phyloP scores from a whole-genome alignment of 345 rosid species.

The Salix dunnii region DNA sequence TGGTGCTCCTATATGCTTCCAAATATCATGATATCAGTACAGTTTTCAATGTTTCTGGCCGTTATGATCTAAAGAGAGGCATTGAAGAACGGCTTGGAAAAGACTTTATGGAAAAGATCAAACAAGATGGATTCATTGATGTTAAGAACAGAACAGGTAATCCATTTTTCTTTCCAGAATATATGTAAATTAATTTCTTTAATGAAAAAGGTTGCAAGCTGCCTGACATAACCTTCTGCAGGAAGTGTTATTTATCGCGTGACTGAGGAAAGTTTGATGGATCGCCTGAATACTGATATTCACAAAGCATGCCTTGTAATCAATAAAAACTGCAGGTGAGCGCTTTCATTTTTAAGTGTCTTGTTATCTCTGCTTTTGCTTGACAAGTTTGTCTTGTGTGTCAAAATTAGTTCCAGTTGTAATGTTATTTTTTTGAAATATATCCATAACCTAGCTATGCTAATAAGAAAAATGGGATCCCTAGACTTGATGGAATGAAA shows the following conservation, averaged over 20 bases:
- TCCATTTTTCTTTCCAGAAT: background rate
- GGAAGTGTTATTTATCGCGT: conserved; percentile 18
- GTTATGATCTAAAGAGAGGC: conserved; percentile 26
- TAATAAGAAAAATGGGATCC: too few relatives aligned
- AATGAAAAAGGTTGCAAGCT: background rate
- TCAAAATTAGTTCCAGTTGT: too few relatives aligned
- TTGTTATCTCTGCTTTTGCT: background rate
- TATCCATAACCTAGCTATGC: too few relatives aligned
- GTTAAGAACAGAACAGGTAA: conserved; percentile 24
- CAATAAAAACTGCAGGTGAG: conserved; percentile 28
- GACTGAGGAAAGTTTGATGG: conserved; percentile 21
- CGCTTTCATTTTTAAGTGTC: background rate
- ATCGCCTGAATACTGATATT: conserved; percentile 29
- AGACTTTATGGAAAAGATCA: conserved; percentile 22
- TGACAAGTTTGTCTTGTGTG: too few relatives aligned
- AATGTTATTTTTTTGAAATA: too few relatives aligned
- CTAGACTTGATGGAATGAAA: too few relatives aligned
- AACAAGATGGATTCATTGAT: conserved; percentile 25
- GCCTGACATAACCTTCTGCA: conserved; percentile 5
- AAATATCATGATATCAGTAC: conserved; percentile 23
- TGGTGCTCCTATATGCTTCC: conserved; percentile 33
- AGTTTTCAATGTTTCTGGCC: conserved; percentile 34
- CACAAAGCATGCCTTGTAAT: conserved; percentile 21
- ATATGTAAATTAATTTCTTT: background rate
- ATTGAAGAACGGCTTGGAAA: conserved; percentile 21